Base-by-base conservation (phyloP, 305 asterid species). In the Petunia hybrid region DNA sequence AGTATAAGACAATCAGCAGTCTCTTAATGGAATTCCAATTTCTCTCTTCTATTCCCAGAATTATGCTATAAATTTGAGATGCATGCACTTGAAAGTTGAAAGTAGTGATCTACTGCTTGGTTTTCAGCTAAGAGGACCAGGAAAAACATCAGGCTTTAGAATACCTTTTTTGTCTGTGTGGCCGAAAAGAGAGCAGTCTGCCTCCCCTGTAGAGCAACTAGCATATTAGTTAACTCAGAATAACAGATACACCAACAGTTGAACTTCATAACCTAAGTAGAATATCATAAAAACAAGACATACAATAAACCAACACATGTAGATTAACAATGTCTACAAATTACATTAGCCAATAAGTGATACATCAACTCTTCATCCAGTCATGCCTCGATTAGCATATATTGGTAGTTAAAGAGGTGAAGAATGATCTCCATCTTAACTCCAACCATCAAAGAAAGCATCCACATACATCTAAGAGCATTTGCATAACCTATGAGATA, bases 121-220 rank as follows among this genome's bases (percentile, higher is more conserved):
- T 31, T 62, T 81, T 79, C 61, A 75, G 60, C 78, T 8, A 59
- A 64, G 46, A 14, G 40, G 46, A 45, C 31, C 67, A 45, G 51
- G 59, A 56, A 75, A 51, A 81, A 74, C 6, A 13, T 51, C 14
- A 73, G 64, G 51, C 57, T 57, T 38, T 45, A 76, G 10, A 35
- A 31, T 89, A 93, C 99, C 98, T 96, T 91, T 86, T 92, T 92
- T 41, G 98, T 92, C 87, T 94, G 99, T 45, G 99, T 96, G 79
- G 99, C 99, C 70, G 99, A 96, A 86, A 96, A 96, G 71, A 96
- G 98, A 79, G 97, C 95, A 61, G 99, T 94, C 91, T 96, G 99
- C 82, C 99, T 90, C 63, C 48, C 89, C 98, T 95, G 94, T 90
- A 87, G 46, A 57, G 56, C 69, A 79, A 73, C 78, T 48, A 80